phyloP scores from a whole-genome alignment of 2,329 filamentous ascomycete species.

The Aureobasidium sp. region DNA sequence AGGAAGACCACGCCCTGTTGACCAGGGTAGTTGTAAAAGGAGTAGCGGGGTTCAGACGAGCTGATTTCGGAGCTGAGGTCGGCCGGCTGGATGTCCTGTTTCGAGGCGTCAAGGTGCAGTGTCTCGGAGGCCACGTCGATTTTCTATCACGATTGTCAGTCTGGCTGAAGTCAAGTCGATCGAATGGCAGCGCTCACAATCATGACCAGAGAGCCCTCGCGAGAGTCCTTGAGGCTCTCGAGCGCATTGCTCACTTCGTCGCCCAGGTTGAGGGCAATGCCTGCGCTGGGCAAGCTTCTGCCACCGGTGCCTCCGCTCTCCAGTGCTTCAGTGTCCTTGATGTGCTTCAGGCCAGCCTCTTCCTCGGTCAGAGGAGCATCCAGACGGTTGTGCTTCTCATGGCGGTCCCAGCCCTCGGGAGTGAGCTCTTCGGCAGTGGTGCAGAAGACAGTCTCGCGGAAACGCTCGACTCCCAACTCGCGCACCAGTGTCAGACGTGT shows the following conservation, averaged over 20 bases:
- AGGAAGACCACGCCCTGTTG: slow-evolving; percentile 63
- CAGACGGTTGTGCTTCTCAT: slow-evolving; percentile 57
- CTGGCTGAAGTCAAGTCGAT: not conserved
- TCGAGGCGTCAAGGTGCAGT: slow-evolving; percentile 56
- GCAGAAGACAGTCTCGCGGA: slow-evolving; percentile 67
- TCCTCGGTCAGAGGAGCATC: slow-evolving; percentile 71
- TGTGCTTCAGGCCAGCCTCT: slow-evolving; percentile 62
- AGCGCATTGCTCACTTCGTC: slow-evolving; percentile 60
- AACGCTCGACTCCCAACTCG: slow-evolving; percentile 71
- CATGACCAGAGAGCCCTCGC: slow-evolving; percentile 49
- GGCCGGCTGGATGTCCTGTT: slow-evolving; percentile 47
- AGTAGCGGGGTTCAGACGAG: slow-evolving; percentile 63
- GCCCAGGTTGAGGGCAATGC: slow-evolving; percentile 48
- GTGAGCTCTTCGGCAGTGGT: slow-evolving; percentile 65
- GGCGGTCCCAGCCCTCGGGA: slow-evolving; percentile 61
- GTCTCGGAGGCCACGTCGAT: slow-evolving; percentile 65
- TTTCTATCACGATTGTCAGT: slow-evolving; percentile 43
- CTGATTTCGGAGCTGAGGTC: slow-evolving; percentile 58
- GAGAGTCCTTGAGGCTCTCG: slow-evolving; percentile 49
- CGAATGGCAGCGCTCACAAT: slow-evolving; percentile 46
- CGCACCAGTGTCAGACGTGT: slow-evolving; percentile 68
- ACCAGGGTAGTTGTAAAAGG: slow-evolving; percentile 65
- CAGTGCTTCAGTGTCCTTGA: slow-evolving; percentile 68
- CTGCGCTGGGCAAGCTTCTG: slow-evolving; percentile 42
- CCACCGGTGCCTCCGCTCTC: slow-evolving; percentile 62